Base-by-base conservation (phyloP, 306 rosid genomes). In the Castanopsis chinensis region DNA sequence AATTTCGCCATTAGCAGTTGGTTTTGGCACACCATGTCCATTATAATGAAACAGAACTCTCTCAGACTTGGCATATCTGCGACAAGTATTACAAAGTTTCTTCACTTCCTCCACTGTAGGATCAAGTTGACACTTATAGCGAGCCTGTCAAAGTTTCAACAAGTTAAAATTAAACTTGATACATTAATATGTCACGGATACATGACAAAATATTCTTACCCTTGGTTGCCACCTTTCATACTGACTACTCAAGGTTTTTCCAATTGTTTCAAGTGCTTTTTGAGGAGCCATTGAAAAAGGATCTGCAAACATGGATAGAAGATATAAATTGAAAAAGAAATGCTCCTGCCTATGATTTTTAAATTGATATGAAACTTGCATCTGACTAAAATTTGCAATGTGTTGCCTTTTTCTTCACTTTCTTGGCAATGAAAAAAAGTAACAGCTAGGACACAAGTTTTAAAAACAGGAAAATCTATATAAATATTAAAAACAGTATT, bases 181-280 rank as follows among this genome's bases (percentile, higher is more conserved):
- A 79, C 80, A 30, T 37, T 64, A 81, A 72, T 14, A 28, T 37
- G 69, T 20, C 30, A 67, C 77, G 80, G 71, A 57, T 63, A 73
- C 69, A 63, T 52, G 51, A 33, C 28, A 84, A 71, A 64, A 54
- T 77, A 55, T 78, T 64, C 85, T 52, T 87, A 96, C 99, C 98
- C 87, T 90, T 28, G 99, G 98, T 86, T 93, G 98, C 99, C 99
- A 96, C 87, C 99, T 93, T 85, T 93, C 98, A 83, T 96, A 96
- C 85, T 96, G 99, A 55, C 75, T 82, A 82, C 86, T 91, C 93
- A 96, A 88, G 43, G 86, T 86, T 85, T 88, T 93, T 55, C 99
- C 99, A 84, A 96, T 96, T 75, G 90, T 88, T 37, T 96, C 99
- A 81, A 96, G 86, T 69, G 99, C 99, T 87, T 96, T 96, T 79